Conservation (phyloP, 768 basidiomycete genomes). For the Calocera cornea region DNA sequence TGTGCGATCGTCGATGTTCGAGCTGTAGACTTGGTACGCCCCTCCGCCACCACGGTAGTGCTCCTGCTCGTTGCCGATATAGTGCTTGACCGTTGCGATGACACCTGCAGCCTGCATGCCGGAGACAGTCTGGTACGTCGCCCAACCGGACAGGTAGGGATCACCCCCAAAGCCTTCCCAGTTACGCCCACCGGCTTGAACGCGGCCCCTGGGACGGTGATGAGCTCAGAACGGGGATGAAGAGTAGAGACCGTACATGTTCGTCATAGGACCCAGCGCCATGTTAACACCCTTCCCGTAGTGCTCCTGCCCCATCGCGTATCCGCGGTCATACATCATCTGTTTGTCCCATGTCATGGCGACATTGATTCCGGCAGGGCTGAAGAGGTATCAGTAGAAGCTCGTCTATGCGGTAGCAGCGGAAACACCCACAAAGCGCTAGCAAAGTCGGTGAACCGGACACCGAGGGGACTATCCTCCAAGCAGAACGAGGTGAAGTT, state of each 20-base stretch:
- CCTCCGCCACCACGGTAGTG: constrained; percentile 19
- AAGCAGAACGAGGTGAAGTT: not conserved
- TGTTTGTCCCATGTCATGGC: constrained; percentile 46
- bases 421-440: constrained; percentile 5
- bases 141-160: constrained; percentile 41
- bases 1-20: constrained; percentile 31
- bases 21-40: constrained; percentile 12
- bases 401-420: not conserved
- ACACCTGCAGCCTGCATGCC: constrained; percentile 43
- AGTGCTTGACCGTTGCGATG: constrained; percentile 29
- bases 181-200: constrained; percentile 36
- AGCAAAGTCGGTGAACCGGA: constrained; percentile 33
- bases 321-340: constrained; percentile 61
- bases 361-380: constrained; percentile 17
- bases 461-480: constrained; percentile 37
- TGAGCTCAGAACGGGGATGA: not conserved
- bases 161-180: constrained; percentile 41
- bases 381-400: not conserved
- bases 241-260: not conserved
- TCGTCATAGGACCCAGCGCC: constrained; percentile 23
- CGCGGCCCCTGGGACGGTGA: constrained; percentile 26
- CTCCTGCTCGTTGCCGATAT: constrained; percentile 25
- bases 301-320: constrained; percentile 72
- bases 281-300: constrained; percentile 72
- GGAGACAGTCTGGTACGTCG: constrained; percentile 39